Base-by-base conservation (phyloP, 805 yeast genomes). In the Saccharomycodes ludwigii region DNA sequence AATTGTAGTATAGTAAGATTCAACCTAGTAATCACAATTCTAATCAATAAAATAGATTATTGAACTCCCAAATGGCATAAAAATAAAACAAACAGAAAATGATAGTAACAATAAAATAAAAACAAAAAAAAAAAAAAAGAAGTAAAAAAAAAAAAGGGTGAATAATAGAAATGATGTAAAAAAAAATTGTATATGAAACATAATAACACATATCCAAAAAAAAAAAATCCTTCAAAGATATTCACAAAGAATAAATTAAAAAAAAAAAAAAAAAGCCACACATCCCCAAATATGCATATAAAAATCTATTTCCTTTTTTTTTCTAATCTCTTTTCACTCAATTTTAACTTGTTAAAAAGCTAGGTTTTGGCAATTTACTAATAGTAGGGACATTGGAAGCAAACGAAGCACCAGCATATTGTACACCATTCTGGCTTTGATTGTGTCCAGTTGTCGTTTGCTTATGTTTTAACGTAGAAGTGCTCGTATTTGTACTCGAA, bases 321-420 rank as follows among this genome's bases (percentile, higher is more conserved):
- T 18, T 12, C 17, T 18, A n/a, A n/a, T n/a, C n/a, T n/a, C 9
- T 25, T 7, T 12, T 8, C 11, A 8, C 15, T 24, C 18, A 18
- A 11, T 17, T 12, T 24, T 24, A 14, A n/a, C 6, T 6, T 6
- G 7, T 24, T 5, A 5, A 14, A 30, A 51, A 51, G 38, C 55
- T 53, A 29, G 59, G 59, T 34, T 54, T 54, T 12, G 59, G 59
- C 24, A 54, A 37, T 14, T 46, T 49, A 23, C 46, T 41, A 23
- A 49, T 45, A 16, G 48, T 43, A 11, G 59, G 59, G 15, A 46
- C 41, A 34, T 46, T 45, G 7, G 54, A 46, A 11, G 59, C 50
- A 34, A 54, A 54, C 1, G 59, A 52, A 6, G 56, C 59, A 34
- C 59, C 59, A 5, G 59, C 59, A 34, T 51, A 39, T 16, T 25